Evolutionary conservation across 1,284 basidiomycete species (phyloP).

Genomic region (Flammula alnicola): DNA sequence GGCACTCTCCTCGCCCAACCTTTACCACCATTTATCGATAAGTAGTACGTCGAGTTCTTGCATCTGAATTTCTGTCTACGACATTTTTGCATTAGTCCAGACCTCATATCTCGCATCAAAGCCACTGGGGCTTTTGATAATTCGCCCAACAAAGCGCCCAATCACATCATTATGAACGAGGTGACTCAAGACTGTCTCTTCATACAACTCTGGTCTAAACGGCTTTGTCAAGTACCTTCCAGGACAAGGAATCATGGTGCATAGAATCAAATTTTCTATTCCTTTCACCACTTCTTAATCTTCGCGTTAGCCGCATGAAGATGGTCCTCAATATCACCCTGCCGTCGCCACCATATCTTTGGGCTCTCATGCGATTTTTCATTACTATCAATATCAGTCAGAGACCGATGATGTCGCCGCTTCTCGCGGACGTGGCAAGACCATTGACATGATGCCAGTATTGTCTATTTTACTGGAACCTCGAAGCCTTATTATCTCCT

Average conservation of each 20-base stretch:
- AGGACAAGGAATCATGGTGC: constrained; percentile 91
- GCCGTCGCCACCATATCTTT: constrained; percentile 91
- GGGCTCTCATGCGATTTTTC: constrained; percentile 82
- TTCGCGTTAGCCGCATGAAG: constrained; percentile 81
- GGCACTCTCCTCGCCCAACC: constrained; percentile 64
- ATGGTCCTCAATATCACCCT: constrained; percentile 88
- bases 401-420: constrained; percentile 21
- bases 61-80: background rate
- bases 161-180: constrained; percentile 89
- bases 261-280: constrained; percentile 2
- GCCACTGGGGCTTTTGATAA: constrained; percentile 61
- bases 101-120: constrained; percentile 73
- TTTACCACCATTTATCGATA: constrained; percentile 67
- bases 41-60: constrained; percentile 48
- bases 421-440: constrained; percentile 41
- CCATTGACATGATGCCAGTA: constrained; percentile 67
- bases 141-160: constrained; percentile 72
- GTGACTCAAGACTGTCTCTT: constrained; percentile 37
- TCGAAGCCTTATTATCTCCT: constrained; percentile 82
- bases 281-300: constrained; percentile 20
- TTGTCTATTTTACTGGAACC: constrained; percentile 82
- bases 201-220: constrained; percentile 8
- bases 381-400: constrained; percentile 76
- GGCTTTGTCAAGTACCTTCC: constrained; percentile 70
- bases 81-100: constrained; percentile 56